Evolutionary conservation across 1,139 yeast species (phyloP).

Genomic region (Candida sp.): DNA sequence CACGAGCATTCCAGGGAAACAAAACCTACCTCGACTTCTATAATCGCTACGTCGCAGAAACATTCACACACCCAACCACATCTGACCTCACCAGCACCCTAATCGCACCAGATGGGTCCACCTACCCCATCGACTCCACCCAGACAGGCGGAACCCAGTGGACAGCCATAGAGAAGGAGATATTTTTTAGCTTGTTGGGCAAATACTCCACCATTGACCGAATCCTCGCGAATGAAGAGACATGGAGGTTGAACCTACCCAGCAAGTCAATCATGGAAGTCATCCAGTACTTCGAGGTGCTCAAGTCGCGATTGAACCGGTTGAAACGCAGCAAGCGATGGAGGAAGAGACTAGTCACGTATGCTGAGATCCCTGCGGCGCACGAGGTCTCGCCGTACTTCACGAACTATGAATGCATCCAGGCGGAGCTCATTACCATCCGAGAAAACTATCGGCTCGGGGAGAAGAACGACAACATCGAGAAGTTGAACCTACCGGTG

Average conservation of each 20-base stretch:
- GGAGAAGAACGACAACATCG: not conserved
- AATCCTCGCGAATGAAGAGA: conserved; percentile 31
- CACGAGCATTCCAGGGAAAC: conserved; percentile 12
- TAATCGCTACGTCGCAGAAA: conserved; percentile 22
- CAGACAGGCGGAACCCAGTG: conserved; percentile 21
- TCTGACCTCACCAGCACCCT: conserved; percentile 12
- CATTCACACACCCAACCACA: conserved; percentile 6
- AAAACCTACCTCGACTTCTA: conserved; percentile 25
- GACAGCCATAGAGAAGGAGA: conserved; percentile 25
- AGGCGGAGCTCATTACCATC: conserved; percentile 29
- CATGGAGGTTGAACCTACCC: conserved; percentile 38
- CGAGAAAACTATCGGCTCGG: conserved; percentile 7
- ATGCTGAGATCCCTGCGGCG: conserved; percentile 54
- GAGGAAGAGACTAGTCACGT: conserved; percentile 25
- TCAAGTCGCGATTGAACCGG: conserved; percentile 28
- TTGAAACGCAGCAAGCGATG: conserved; percentile 2
- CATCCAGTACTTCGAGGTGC: conserved; percentile 44
- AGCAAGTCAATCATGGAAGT: conserved; percentile 51
- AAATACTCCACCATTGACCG: conserved; percentile 46
- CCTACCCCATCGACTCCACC: conserved; percentile 3
- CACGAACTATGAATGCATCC: conserved; percentile 51
- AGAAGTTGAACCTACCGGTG: not conserved
- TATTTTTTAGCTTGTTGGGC: conserved; percentile 34
- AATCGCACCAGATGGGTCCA: conserved; percentile 14
- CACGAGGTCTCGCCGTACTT: conserved; percentile 56